Evolutionary conservation across 192 early-diverging fungal species (phyloP), one percentile per base, ranked within the genome.

Genomic region (Entomortierella chlamydospora): DNA sequence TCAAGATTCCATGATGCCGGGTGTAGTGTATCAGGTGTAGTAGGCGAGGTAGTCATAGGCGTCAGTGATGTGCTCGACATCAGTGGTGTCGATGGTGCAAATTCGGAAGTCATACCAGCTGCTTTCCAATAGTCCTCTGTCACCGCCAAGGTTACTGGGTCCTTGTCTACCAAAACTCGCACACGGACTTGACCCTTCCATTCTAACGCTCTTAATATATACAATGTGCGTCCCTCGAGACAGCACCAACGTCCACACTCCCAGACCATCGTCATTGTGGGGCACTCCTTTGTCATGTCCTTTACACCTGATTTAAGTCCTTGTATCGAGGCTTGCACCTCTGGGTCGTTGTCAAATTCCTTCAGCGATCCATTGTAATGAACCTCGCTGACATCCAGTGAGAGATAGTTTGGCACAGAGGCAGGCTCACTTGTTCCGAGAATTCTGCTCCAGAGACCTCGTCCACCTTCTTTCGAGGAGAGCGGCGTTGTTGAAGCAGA

Each of bases 221-320:
- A 79, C 61, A 79, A 52, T 12, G 76, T 66, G 52, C 76, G 67
- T 18, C 76, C 76, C 26, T 79, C 76, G 13, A 79, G 68, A 34
- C 76, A 79, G 26, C 76, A 79, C 76, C 76, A 79, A 28, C 76
- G 61, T 9, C 76, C 76, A 12, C 68, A 61, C 20, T 79, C 76
- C 76, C 76, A 79, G 20, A 79, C 67, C 41, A 79, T 68, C 37
- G 76, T 79, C 76, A 79, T 79, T 5, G 57, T 62, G 10, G 76
- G 76, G 43, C 76, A 79, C 47, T 79, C 76, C 43, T 79, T 79
- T 41, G 61, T 30, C 76, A 79, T 55, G n/a, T 79, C 76, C 39
- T 60, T 56, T 43, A 49, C 60, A 28, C 68, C 76, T 1, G 62
- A 47, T 42, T 63, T 58, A 1, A 79, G 47, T n/a, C 41, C 62